A percentile compares a stretch with the other conserved stretches of the same genome.
These are phyloP conservation scores for Neonectria ditissima DNA, from an alignment of 2,329 filamentous ascomycete species.

Conservation along the genomic window DNA sequence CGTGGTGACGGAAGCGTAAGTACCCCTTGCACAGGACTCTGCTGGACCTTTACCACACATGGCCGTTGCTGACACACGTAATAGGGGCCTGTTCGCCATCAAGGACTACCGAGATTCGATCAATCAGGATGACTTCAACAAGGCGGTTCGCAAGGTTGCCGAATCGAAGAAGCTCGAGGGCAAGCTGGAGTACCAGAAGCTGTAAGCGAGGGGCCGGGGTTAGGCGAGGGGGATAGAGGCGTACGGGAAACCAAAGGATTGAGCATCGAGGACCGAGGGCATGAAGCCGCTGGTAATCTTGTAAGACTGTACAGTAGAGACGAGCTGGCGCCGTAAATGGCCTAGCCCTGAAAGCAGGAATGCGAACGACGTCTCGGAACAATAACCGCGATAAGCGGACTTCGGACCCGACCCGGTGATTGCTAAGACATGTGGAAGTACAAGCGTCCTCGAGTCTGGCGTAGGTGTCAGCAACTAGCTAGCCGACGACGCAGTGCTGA, in stretches of 20 bases:
- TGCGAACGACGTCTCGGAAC: conserved; percentile 42
- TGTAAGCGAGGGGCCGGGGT: conserved; percentile 63
- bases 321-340: conserved; percentile 37
- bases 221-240: conserved; percentile 25
- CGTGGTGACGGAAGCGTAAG: conserved; percentile 97
- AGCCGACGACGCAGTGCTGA: not conserved
- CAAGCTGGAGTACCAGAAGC: conserved; percentile 97
- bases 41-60: not conserved
- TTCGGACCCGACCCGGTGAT: conserved; percentile 12
- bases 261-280: conserved; percentile 29
- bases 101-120: conserved; percentile 97
- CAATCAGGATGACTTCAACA: conserved; percentile 99
- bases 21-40: conserved; percentile 41
- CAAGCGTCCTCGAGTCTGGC: not conserved
- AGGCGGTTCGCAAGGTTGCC: conserved; percentile 96
- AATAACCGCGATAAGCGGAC: conserved; percentile 16
- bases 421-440: not conserved
- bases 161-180: conserved; percentile 99
- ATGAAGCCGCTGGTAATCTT: conserved; percentile 38
- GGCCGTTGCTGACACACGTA: conserved; percentile 44
- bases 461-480: conserved; percentile 18
- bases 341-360: conserved; percentile 43
- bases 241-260: conserved; percentile 26
- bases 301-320: conserved; percentile 48
- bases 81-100: conserved; percentile 93